These are phyloP conservation scores for Gracilaria vermiculophylla DNA, from an alignment of 23 red algal species.

Conservation along the genomic window DNA sequence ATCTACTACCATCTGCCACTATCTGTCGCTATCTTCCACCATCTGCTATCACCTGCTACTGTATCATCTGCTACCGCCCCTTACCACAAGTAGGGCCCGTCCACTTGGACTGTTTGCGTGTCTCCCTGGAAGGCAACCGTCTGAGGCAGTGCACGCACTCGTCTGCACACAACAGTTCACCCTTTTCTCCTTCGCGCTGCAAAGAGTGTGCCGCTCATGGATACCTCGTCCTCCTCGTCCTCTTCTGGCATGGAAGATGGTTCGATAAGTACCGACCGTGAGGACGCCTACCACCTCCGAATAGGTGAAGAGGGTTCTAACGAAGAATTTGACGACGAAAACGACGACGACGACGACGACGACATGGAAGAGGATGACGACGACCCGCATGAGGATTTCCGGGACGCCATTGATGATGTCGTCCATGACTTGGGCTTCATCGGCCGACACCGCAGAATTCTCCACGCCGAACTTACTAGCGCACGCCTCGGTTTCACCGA, in stretches of 20 bases:
- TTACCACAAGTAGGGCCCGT: too few species aligned
- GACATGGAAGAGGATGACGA: slow-evolving; percentile 64
- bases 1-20: too few species aligned
- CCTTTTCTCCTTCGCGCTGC: too few species aligned
- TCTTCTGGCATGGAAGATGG: slow-evolving; percentile 25
- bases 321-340: slow-evolving; percentile 53
- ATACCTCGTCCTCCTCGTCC: slow-evolving; percentile 37
- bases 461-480: not conserved
- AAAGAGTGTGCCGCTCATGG: not conserved
- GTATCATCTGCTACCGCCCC: too few species aligned
- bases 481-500: not conserved
- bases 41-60: too few species aligned
- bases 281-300: slow-evolving; percentile 25
- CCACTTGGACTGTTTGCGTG: too few species aligned
- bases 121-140: too few species aligned
- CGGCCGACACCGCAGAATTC: slow-evolving; percentile 1
- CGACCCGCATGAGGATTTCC: slow-evolving; percentile 13
- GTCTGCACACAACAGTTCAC: too few species aligned
- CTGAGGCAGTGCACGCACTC: too few species aligned
- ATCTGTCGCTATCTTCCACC: too few species aligned
- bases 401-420: slow-evolving; percentile 5
- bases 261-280: slow-evolving; percentile 22
- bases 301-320: slow-evolving; percentile 33
- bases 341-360: slow-evolving; percentile 42
- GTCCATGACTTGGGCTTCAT: not conserved